Evolutionary conservation across 139 green algal species (phyloP).

Genomic region (Chlamydomonas sp.): DNA sequence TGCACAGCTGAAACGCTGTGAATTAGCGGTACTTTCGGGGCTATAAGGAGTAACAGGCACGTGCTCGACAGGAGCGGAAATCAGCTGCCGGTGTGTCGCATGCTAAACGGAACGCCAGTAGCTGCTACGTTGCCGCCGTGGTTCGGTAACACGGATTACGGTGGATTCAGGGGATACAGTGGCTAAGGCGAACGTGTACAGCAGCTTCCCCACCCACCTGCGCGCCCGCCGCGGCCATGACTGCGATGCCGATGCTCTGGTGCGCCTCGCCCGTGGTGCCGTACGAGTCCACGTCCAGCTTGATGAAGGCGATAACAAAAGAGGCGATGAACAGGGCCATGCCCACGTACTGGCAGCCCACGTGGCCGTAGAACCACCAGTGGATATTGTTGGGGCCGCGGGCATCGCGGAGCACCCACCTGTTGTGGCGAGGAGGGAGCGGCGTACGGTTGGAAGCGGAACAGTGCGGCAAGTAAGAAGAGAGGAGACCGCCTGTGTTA

Average conservation of each 20-base stretch:
- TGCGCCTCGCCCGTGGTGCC: constrained; percentile 1
- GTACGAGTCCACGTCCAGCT: neutral
- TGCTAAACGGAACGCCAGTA: too few species aligned
- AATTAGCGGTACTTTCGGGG: too few species aligned
- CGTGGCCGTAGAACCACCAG: constrained; percentile 20
- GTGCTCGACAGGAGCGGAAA: too few species aligned
- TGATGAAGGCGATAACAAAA: constrained; percentile 22
- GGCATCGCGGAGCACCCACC: neutral
- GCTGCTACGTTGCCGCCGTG: neutral
- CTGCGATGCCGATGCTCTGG: constrained; percentile 19
- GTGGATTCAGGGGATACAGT: too few species aligned
- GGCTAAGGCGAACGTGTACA: too few species aligned
- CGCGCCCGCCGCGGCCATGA: constrained; percentile 11
- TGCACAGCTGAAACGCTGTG: too few species aligned
- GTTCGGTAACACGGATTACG: too few species aligned
- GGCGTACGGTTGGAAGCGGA: neutral
- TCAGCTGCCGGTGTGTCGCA: too few species aligned
- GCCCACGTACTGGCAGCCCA: constrained; percentile 16
- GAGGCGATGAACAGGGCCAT: constrained; percentile 40
- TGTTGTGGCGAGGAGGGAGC: neutral
- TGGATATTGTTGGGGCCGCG: neutral
- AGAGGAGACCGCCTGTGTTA: neutral
- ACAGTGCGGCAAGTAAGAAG: neutral
- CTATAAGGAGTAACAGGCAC: too few species aligned
- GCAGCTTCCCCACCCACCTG: neutral